Evolutionary conservation across 805 yeast species (phyloP).

Genomic region (Nakazawaea ishiwadae): DNA sequence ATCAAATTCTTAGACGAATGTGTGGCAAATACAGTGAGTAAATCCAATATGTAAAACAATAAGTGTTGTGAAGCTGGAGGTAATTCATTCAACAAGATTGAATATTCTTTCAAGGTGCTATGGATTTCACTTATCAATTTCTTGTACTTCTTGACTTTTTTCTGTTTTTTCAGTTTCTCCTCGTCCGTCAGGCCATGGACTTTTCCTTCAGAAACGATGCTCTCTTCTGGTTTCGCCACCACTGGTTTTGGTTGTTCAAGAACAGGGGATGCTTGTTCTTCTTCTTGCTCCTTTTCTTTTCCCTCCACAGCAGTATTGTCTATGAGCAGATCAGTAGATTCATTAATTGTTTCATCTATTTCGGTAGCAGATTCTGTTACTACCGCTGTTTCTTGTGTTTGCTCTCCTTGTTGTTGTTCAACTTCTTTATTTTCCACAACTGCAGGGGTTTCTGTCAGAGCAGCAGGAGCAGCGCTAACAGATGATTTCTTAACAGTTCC

Average conservation of each 20-base stretch:
- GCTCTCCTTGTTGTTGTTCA: no score
- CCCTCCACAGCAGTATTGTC: no score
- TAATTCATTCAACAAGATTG: constrained; percentile 57
- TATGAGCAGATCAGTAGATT: no score
- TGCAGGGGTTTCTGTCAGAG: no score
- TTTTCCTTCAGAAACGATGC: constrained; percentile 3
- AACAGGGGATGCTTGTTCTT: no score
- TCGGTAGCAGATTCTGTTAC: no score
- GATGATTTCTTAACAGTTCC: constrained; percentile 33
- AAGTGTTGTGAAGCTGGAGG: constrained; percentile 81
- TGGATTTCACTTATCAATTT: constrained; percentile 60
- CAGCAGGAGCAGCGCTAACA: not conserved
- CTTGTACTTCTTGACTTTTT: constrained; percentile 37
- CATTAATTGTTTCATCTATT: no score
- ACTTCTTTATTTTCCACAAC: constrained; percentile 4
- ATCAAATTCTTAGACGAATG: constrained; percentile 75
- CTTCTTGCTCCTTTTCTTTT: no score
- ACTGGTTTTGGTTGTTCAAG: no score
- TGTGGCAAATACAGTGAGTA: constrained; percentile 79
- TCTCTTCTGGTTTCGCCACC: no score
- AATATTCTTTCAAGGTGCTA: constrained; percentile 68
- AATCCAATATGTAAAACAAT: constrained; percentile 79
- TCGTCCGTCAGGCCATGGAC: not conserved
- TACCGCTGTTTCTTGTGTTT: no score
- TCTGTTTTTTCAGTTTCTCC: constrained; percentile 15